These are phyloP conservation scores for Mycosarcoma mackinlayi DNA, from an alignment of 1,284 basidiomycete genomes.

Conservation along the genomic window DNA sequence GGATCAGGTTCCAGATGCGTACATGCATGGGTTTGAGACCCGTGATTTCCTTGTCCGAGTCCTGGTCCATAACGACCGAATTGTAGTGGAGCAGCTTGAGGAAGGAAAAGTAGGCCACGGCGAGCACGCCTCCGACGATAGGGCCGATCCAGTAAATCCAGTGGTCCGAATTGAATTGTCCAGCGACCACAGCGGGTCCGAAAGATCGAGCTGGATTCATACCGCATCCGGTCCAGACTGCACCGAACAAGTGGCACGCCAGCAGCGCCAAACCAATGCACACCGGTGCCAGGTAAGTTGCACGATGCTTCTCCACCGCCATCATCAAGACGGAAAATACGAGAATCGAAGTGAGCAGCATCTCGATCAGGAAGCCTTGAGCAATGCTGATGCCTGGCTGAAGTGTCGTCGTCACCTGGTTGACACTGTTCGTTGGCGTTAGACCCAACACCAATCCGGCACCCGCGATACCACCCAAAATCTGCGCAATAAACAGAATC, in stretches of 20 bases:
- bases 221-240: constrained; percentile 71
- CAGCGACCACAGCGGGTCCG: constrained; percentile 74
- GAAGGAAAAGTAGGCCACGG: constrained; percentile 28
- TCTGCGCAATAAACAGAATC: constrained; percentile 67
- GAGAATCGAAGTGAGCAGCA: constrained; percentile 24
- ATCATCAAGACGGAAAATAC: constrained; percentile 57
- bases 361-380: constrained; percentile 53
- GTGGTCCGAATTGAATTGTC: constrained; percentile 33
- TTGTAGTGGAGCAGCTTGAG: constrained; percentile 47
- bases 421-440: constrained; percentile 41
- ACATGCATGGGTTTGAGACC: constrained; percentile 45
- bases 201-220: constrained; percentile 81
- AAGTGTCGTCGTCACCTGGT: constrained; percentile 68
- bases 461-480: constrained; percentile 50
- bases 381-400: constrained; percentile 41
- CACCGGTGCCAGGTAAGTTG: constrained; percentile 79
- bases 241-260: constrained; percentile 36
- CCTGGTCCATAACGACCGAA: constrained; percentile 47
- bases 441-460: constrained; percentile 38
- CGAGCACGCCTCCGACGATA: constrained; percentile 24
- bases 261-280: constrained; percentile 73
- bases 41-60: constrained; percentile 43
- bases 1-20: constrained; percentile 35
- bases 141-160: constrained; percentile 60
- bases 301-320: constrained; percentile 71